Conservation (phyloP, 2,329 filamentous ascomycete species). For the Trichoderma cornu-damae region DNA sequence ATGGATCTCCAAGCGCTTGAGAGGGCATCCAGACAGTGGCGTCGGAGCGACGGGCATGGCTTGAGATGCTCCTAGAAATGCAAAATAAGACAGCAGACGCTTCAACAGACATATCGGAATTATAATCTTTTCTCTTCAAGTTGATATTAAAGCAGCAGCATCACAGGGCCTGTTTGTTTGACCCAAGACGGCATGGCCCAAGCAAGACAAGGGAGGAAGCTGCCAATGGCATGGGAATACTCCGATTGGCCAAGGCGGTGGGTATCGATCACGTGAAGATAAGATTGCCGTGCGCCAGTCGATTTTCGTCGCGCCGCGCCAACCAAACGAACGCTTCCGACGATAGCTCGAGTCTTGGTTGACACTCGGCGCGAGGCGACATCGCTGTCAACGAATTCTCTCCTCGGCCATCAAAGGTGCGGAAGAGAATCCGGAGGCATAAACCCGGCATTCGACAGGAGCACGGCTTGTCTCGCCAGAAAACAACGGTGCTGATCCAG, state of each 20-base stretch:
- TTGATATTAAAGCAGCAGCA: background rate
- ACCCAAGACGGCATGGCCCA: conserved; percentile 11
- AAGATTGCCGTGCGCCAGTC: conserved; percentile 19
- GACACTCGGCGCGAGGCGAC: conserved; percentile 1
- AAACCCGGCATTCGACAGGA: background rate
- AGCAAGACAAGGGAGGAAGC: conserved; percentile 4
- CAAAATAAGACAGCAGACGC: background rate
- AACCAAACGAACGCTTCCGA: conserved; percentile 9
- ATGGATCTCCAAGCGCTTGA: conserved; percentile 29
- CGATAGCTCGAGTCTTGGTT: conserved; percentile 1
- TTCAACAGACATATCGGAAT: background rate
- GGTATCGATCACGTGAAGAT: conserved; percentile 19
- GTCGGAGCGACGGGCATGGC: conserved; percentile 28
- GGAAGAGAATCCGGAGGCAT: background rate
- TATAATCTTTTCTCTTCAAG: no score
- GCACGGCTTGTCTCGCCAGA: background rate
- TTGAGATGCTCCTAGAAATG: background rate
- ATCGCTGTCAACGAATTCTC: background rate
- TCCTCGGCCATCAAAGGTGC: background rate
- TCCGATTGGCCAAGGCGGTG: conserved; percentile 25
- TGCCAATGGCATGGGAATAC: conserved; percentile 21
- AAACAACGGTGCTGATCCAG: background rate
- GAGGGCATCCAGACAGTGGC: conserved; percentile 30
- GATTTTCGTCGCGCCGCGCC: conserved; percentile 24
- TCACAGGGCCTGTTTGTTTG: no score